Base-by-base conservation (phyloP, 306 rosid genomes). In the Alnus glutinosa region DNA sequence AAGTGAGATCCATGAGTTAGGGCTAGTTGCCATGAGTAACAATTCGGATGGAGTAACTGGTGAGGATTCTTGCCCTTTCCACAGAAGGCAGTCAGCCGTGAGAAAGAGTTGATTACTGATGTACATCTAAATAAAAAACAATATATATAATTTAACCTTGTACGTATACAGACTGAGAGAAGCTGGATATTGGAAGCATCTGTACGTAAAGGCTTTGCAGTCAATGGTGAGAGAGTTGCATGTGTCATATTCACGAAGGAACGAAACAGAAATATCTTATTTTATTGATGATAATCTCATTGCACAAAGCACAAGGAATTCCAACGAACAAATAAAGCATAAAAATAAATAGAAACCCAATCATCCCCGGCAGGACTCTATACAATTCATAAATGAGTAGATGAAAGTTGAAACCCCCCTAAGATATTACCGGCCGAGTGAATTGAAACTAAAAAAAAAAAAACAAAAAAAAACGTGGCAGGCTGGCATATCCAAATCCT, bases 301-400 rank as follows among this genome's bases (percentile, higher is more conserved):
- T 42, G 72, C 51, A 67, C 72, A 39, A 8, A 2, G 32, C 50
- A 67, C 72, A 16, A 42, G 72, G n/a, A 44, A 23, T 64, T 36
- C 48, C 46, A 64, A 14, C 23, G 18, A 37, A 67, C 50, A 42
- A 67, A 67, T 16, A 15, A 15, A 19, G 11, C 50, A 83, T 83
- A 23, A 23, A 0, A 74, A 85, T 85, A 85, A 88, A 85, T 88
- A 83, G 71, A 81, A 78, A 78, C 62, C 68, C 76, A 88, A 81
- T 82, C 87, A 76, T 78, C 81, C 86, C 78, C 74, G 83, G 61
- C 81, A 84, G 83, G 64, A 77, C 63, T 77, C 86, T 88, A 88
- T 77, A 55, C 80, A 81, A 78, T 61, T 34, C 36, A 37, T 39
- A 67, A 39, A 37, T 67, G 47, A 67, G 47, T 32, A 63, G 18